Conservation (phyloP, 306 rosid genomes). For the Luffa aegyptiaca region DNA sequence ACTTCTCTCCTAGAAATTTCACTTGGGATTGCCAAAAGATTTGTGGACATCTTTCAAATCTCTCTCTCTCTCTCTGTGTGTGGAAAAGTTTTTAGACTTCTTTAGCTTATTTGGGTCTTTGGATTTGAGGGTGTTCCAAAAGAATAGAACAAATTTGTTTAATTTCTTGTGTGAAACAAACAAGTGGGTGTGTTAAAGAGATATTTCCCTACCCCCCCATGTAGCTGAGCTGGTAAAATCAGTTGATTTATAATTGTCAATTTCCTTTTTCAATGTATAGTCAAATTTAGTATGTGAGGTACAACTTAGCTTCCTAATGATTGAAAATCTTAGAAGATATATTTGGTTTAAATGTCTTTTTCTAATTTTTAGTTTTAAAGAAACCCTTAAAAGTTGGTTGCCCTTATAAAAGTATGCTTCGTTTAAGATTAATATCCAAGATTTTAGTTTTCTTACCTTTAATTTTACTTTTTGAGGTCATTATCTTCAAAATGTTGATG, state of each 20-base stretch:
- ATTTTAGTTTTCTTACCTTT: neutral
- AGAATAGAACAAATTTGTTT: neutral
- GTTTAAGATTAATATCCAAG: neutral
- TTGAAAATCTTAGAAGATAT: neutral
- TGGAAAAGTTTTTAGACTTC: neutral
- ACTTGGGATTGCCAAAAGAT: constrained; percentile 7
- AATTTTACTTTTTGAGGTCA: neutral
- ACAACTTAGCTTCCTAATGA: neutral
- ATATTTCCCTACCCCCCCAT: neutral
- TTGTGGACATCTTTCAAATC: constrained; percentile 1
- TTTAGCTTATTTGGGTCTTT: neutral
- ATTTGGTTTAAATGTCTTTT: neutral
- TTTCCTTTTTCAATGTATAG: neutral
- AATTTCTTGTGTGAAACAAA: neutral
- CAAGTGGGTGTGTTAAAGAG: neutral
- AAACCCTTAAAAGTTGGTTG: neutral
- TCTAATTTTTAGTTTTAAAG: neutral
- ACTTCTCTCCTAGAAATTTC: neutral
- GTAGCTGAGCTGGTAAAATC: neutral
- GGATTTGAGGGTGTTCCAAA: neutral
- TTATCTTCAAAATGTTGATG: neutral
- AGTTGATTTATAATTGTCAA: neutral
- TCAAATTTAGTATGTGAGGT: neutral
- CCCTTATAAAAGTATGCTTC: neutral
- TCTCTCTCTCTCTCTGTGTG: neutral